Base-by-base conservation (phyloP, 2,329 filamentous ascomycete species). In the Fusarium scirpi region DNA sequence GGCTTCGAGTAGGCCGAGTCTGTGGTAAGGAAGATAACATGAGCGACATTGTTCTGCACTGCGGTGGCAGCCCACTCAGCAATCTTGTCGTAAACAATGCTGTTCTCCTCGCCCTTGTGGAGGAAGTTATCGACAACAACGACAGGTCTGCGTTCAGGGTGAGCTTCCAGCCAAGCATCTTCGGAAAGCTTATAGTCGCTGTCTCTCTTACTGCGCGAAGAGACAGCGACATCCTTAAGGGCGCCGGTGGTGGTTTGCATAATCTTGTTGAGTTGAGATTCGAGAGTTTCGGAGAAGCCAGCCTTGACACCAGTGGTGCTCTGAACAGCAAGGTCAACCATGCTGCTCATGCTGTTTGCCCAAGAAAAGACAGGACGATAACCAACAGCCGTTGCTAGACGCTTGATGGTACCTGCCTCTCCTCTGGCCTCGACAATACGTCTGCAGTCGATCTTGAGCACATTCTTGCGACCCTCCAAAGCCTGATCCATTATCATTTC, bases 291-390 rank as follows among this genome's bases (percentile, higher is more conserved):
- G 0, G 93, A 97, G 77, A 98, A 97, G 10, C 94, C 94, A 8
- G 94, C 92, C 81, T 98, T 98, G 62, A 97, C 92, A 15, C 95
- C 95, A 22, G 95, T 97, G 15, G 96, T 96, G 73, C 94, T 93
- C 78, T 98, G 95, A 2, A 96, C 93, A 24, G 95, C 96, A 40
- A 98, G 87, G 74, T 98, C 96, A 69, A 97, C 85, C 81, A 98
- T 89, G 78, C 94, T 97, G 80, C 93, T 97, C 71, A 98, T 89
- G 76, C 90, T 97, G 80, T 98, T 98, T 82, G 97, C 92, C 93
- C 94, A 98, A 0, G 93, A 97, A 79, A 99, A 99, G 1, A 99
- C 90, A 0, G 96, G 96, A 11, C 92, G 87, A 78, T 98, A 98
- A 11, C 96, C 95, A 51, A 98, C 94, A 69, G 94, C 89, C 3